These are phyloP conservation scores for Tephrocybe sp. DNA, from an alignment of 768 basidiomycete genomes.

Conservation along the genomic window DNA sequence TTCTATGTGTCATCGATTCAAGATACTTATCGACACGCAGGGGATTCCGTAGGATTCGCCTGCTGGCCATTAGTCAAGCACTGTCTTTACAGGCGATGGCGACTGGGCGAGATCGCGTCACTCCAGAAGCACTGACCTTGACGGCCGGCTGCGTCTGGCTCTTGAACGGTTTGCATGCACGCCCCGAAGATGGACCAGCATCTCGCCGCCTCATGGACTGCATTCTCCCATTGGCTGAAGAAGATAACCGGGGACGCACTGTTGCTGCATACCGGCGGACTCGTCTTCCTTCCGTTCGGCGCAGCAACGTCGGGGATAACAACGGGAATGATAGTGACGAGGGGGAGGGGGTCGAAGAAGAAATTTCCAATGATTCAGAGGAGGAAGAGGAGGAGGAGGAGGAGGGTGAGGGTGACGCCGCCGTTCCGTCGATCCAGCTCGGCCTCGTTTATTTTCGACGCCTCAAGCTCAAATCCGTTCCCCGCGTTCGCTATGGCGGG, in stretches of 20 bases:
- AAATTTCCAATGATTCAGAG: neutral
- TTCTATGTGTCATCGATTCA: slow-evolving; percentile 1
- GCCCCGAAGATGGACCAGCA: slow-evolving; percentile 15
- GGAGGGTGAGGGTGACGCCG: neutral
- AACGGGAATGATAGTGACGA: neutral
- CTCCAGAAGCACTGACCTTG: slow-evolving; percentile 7
- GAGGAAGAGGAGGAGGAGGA: slow-evolving; percentile 13
- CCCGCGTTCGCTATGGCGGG: too few relatives aligned
- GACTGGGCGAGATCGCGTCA: neutral
- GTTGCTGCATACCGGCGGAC: slow-evolving; percentile 3
- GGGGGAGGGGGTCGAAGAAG: neutral
- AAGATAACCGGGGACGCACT: neutral
- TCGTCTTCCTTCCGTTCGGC: neutral
- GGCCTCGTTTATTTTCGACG: slow-evolving; percentile 15
- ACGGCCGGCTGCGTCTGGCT: slow-evolving; percentile 17
- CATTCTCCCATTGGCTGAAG: slow-evolving; percentile 11
- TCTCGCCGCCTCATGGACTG: slow-evolving; percentile 12
- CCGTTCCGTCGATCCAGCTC: slow-evolving; percentile 8
- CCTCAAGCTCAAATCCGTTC: neutral
- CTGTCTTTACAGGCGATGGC: slow-evolving; percentile 6
- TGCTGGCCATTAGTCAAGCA: slow-evolving; percentile 6
- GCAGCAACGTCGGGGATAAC: neutral
- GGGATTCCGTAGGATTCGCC: slow-evolving; percentile 2
- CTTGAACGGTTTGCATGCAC: slow-evolving; percentile 16
- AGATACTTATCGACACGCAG: neutral